Conservation (phyloP, 352 stramenopile genomes). For the Phytophthora macrochlamydospora region DNA sequence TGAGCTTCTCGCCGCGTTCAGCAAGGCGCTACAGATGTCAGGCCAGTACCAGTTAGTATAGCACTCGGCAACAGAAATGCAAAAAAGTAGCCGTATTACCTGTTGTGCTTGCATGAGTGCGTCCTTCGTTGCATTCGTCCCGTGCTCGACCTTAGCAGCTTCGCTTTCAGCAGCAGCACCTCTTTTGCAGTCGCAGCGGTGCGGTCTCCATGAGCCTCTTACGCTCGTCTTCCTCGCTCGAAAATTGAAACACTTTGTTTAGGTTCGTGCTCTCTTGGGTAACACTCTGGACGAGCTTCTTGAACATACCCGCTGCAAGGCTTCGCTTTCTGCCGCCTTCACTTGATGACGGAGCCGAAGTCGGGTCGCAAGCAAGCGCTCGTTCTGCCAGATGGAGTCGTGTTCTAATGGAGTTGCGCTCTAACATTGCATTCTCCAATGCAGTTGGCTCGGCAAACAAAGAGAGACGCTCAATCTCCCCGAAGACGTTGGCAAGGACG, state of each 20-base stretch:
- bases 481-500: conserved; percentile 60
- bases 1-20: conserved; percentile 78
- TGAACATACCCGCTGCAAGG: conserved; percentile 67
- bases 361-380: conserved; percentile 31
- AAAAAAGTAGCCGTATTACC: conserved; percentile 25
- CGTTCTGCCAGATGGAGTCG: conserved; percentile 46
- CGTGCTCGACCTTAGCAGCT: conserved; percentile 33
- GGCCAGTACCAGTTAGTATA: neutral
- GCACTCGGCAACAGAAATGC: conserved; percentile 5
- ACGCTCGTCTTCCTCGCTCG: conserved; percentile 58
- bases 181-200: conserved; percentile 25
- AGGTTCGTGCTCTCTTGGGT: conserved; percentile 70
- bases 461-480: conserved; percentile 71
- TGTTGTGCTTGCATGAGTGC: conserved; percentile 70
- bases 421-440: conserved; percentile 63
- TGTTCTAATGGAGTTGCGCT: conserved; percentile 60
- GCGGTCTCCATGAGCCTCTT: conserved; percentile 59
- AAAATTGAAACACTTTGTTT: conserved; percentile 82
- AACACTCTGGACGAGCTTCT: conserved; percentile 71
- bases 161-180: conserved; percentile 10
- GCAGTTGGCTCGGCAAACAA: conserved; percentile 58
- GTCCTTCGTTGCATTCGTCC: conserved; percentile 60
- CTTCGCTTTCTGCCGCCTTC: conserved; percentile 52
- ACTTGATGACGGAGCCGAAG: conserved; percentile 23
- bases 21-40: conserved; percentile 57